Conservation (phyloP, 352 stramenopile genomes). For the Globisporangium cystogenes region DNA sequence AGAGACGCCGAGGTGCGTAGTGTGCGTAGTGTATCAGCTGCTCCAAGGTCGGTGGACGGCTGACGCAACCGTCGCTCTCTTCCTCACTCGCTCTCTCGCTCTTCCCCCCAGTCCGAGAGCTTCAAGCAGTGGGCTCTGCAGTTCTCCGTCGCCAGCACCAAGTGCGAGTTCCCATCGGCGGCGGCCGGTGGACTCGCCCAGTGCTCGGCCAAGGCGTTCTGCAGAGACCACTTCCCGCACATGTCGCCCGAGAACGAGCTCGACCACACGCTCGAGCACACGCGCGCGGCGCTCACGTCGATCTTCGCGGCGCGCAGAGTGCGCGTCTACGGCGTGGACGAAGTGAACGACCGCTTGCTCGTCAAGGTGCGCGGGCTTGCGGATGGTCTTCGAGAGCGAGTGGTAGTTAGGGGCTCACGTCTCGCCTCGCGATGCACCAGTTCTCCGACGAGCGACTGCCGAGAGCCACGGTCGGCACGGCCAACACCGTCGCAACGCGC, state of each 20-base stretch:
- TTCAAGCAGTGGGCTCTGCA: constrained; percentile 73
- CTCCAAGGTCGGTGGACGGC: not conserved
- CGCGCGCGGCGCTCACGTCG: constrained; percentile 46
- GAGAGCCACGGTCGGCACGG: constrained; percentile 25
- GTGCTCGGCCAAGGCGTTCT: constrained; percentile 63
- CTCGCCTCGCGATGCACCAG: constrained; percentile 11
- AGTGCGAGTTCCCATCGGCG: constrained; percentile 26
- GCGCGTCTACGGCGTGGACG: constrained; percentile 58
- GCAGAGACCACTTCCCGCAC: constrained; percentile 68
- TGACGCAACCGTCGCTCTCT: too few species aligned
- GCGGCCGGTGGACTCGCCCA: constrained; percentile 41
- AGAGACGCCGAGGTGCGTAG: constrained; percentile 41
- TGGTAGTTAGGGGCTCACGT: constrained; percentile 2
- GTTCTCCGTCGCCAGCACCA: constrained; percentile 43
- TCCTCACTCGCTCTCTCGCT: not conserved
- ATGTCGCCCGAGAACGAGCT: constrained; percentile 75
- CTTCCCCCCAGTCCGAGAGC: constrained; percentile 40
- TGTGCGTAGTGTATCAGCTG: too few species aligned
- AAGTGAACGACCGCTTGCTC: constrained; percentile 27
- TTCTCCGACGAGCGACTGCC: constrained; percentile 58
- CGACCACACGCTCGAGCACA: constrained; percentile 68
- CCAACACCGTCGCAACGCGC: constrained; percentile 22
- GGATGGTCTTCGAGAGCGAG: not conserved
- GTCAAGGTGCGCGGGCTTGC: constrained; percentile 60
- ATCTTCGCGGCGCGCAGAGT: constrained; percentile 56